Evolutionary conservation across 768 basidiomycete species (phyloP).

Genomic region (Tricholoma hemisulphureum): DNA sequence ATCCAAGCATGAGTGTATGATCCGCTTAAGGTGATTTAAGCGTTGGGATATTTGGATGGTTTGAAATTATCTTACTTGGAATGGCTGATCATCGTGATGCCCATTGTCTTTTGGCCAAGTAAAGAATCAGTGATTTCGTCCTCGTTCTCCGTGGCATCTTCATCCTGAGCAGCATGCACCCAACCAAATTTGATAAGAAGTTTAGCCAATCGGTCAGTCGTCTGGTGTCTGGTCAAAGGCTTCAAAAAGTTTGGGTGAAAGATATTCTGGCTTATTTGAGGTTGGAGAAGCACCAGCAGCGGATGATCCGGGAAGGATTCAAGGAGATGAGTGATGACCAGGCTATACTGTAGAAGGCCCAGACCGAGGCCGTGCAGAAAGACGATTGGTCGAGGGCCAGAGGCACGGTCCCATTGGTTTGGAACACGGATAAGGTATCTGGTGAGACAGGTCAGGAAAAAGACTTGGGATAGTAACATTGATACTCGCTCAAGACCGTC

Average conservation of each 20-base stretch:
- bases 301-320: slow-evolving; percentile 62
- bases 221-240: slow-evolving; percentile 65
- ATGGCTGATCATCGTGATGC: slow-evolving; percentile 81
- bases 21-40: slow-evolving; percentile 44
- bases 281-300: slow-evolving; percentile 73
- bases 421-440: slow-evolving; percentile 81
- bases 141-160: slow-evolving; percentile 12
- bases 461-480: not conserved
- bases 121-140: slow-evolving; percentile 21
- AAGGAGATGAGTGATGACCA: slow-evolving; percentile 59
- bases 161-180: slow-evolving; percentile 36
- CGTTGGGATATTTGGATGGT: not conserved
- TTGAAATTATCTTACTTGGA: slow-evolving; percentile 67
- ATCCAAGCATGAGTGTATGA: slow-evolving; percentile 89
- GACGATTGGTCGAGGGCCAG: slow-evolving; percentile 67
- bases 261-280: slow-evolving; percentile 82
- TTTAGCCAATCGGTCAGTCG: slow-evolving; percentile 52
- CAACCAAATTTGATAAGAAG: slow-evolving; percentile 66
- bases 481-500: slow-evolving; percentile 67
- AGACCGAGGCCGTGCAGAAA: slow-evolving; percentile 90
- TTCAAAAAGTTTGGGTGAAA: slow-evolving; percentile 72
- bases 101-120: slow-evolving; percentile 33
- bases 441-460: slow-evolving; percentile 1
- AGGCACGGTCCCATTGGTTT: slow-evolving; percentile 54
- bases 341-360: slow-evolving; percentile 69